phyloP scores from a whole-genome alignment of 2,329 filamentous ascomycete species.

The Shiraia sp. region DNA sequence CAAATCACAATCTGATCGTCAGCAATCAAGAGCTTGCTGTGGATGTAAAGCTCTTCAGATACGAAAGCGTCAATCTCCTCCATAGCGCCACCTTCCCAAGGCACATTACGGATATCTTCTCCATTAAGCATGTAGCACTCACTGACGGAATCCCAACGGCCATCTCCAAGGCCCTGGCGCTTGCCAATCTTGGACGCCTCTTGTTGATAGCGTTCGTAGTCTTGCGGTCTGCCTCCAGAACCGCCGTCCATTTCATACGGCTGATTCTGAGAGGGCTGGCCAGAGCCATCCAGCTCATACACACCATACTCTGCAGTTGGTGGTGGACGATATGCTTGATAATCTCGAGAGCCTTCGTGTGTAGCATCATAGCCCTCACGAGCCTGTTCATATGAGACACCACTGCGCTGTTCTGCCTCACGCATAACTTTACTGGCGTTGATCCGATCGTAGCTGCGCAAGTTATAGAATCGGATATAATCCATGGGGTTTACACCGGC shows the following conservation, averaged over 20 bases:
- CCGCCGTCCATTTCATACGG: slow-evolving; percentile 26
- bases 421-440: slow-evolving; percentile 68
- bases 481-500: slow-evolving; percentile 70
- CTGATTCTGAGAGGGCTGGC: slow-evolving; percentile 18
- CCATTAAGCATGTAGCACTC: slow-evolving; percentile 83
- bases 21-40: slow-evolving; percentile 75
- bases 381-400: slow-evolving; percentile 70
- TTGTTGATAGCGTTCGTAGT: slow-evolving; percentile 73
- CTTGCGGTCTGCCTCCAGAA: slow-evolving; percentile 29
- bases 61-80: slow-evolving; percentile 66
- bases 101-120: slow-evolving; percentile 67
- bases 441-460: slow-evolving; percentile 82
- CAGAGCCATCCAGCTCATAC: slow-evolving; percentile 35
- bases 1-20: slow-evolving; percentile 83
- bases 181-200: slow-evolving; percentile 62
- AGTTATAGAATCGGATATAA: slow-evolving; percentile 84
- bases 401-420: slow-evolving; percentile 63
- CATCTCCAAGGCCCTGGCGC: slow-evolving; percentile 48
- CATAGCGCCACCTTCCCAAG: slow-evolving; percentile 60
- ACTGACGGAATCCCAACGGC: slow-evolving; percentile 75
- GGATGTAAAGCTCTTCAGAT: slow-evolving; percentile 65
- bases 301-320: slow-evolving; percentile 43
- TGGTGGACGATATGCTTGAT: slow-evolving; percentile 40
- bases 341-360: slow-evolving; percentile 47
- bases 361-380: slow-evolving; percentile 65